A percentile compares a stretch with the other conserved stretches of the same genome.
Conservation (phyloP, 2,329 filamentous ascomycete genomes). For the Aspergillus viridinutans region DNA sequence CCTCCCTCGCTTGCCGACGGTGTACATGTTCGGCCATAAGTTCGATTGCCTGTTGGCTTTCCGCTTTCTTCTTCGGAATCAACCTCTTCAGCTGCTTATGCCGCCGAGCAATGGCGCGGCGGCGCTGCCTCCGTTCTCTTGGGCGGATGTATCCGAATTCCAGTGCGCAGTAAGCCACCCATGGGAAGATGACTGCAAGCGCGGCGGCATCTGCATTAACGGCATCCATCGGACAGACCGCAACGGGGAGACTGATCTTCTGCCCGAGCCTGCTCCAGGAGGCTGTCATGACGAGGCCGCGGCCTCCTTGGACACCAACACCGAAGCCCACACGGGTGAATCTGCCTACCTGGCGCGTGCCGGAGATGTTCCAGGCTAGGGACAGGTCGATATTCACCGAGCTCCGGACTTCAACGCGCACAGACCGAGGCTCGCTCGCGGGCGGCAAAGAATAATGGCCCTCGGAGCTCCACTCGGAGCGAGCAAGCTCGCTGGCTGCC, state of each 20-base stretch:
- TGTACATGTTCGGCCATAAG: constrained; percentile 39
- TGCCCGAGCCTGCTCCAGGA: constrained; percentile 42
- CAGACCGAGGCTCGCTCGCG: constrained; percentile 25
- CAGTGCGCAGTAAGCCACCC: constrained; percentile 36
- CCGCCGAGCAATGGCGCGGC: constrained; percentile 30
- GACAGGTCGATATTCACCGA: constrained; percentile 25
- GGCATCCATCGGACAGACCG: constrained; percentile 32
- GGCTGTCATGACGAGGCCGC: constrained; percentile 36
- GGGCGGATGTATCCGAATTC: constrained; percentile 42
- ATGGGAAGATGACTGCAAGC: constrained; percentile 36
- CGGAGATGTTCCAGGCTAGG: constrained; percentile 33
- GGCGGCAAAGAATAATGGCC: constrained; percentile 32
- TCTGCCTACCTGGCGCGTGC: constrained; percentile 33
- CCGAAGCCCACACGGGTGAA: constrained; percentile 39
- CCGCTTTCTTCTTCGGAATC: constrained; percentile 32
- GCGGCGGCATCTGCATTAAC: constrained; percentile 31
- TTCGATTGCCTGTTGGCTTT: constrained; percentile 37
- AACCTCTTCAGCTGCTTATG: constrained; percentile 35
- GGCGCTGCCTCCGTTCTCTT: constrained; percentile 32
- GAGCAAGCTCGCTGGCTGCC: constrained; percentile 26
- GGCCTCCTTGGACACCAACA: constrained; percentile 30
- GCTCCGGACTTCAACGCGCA: constrained; percentile 32
- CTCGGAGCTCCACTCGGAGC: constrained; percentile 40
- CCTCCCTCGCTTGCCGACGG: constrained; percentile 35
- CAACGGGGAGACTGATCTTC: constrained; percentile 36